Evolutionary conservation across 2,329 filamentous ascomycete species (phyloP).

Genomic region (Zasmidium angulare): DNA sequence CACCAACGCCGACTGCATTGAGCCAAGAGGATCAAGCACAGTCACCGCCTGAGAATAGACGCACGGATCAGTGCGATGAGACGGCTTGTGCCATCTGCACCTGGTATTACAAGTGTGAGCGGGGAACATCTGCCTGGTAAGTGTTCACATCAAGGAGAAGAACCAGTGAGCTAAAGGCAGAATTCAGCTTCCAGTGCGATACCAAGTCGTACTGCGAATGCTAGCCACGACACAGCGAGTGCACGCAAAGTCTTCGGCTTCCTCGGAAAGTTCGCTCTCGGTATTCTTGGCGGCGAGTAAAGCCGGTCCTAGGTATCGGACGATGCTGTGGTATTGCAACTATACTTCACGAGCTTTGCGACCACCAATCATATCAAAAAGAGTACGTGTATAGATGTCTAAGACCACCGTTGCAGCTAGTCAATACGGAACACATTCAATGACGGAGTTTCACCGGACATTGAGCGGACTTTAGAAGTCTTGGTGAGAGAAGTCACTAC

Average conservation of each 20-base stretch:
- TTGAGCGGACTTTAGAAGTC: neutral
- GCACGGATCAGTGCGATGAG: constrained; percentile 12
- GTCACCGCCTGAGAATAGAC: neutral
- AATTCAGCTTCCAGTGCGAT: constrained; percentile 17
- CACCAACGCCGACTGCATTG: constrained; percentile 1
- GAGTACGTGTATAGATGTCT: no score
- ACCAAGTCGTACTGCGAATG: constrained; percentile 22
- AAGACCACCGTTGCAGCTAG: neutral
- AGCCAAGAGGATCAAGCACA: neutral
- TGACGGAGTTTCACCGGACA: neutral
- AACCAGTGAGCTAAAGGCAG: neutral
- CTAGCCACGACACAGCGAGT: neutral
- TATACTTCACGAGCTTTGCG: no score
- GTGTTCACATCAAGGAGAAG: neutral
- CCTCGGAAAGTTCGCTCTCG: no score
- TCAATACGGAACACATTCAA: neutral
- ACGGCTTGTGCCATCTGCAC: constrained; percentile 19
- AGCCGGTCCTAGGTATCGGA: neutral
- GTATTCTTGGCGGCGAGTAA: neutral
- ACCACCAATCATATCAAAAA: no score
- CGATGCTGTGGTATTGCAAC: neutral
- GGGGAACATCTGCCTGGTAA: constrained; percentile 8
- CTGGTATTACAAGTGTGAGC: constrained; percentile 12
- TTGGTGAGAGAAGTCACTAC: neutral
- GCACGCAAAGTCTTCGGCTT: no score